These are phyloP conservation scores for Trichoderma oligosporum DNA, from an alignment of 2,329 filamentous ascomycete genomes.

Conservation along the genomic window DNA sequence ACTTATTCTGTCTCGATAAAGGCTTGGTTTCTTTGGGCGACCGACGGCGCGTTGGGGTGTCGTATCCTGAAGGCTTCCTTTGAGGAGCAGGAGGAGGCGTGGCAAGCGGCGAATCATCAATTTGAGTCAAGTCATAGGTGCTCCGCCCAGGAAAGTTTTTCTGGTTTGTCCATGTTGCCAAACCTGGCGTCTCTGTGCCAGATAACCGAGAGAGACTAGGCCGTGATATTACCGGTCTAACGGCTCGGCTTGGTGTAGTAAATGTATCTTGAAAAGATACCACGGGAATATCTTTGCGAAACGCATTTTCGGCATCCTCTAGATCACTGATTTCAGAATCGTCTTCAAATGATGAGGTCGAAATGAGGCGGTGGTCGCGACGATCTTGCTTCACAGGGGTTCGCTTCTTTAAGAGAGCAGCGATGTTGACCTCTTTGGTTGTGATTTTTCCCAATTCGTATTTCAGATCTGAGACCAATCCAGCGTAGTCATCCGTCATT, in stretches of 20 bases:
- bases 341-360: constrained; percentile 14
- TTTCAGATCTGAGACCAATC: constrained; percentile 41
- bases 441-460: constrained; percentile 37
- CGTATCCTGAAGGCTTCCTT: background rate
- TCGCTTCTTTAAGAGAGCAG: constrained; percentile 1
- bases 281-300: constrained; percentile 23
- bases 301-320: constrained; percentile 42
- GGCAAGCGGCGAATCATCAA: constrained; percentile 16
- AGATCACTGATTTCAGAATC: constrained; percentile 48
- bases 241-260: constrained; percentile 22
- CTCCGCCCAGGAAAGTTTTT: constrained; percentile 19
- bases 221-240: constrained; percentile 30
- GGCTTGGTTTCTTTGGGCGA: background rate
- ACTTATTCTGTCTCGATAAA: background rate
- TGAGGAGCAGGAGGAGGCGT: constrained; percentile 1
- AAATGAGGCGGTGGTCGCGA: constrained; percentile 14
- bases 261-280: constrained; percentile 25
- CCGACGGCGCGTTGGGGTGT: background rate
- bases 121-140: constrained; percentile 18
- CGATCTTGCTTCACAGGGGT: constrained; percentile 14
- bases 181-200: background rate
- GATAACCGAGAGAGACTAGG: constrained; percentile 14
- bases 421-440: constrained; percentile 18
- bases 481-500: constrained; percentile 42
- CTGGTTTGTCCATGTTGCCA: background rate